A percentile compares a stretch with the other conserved stretches of the same genome.
Conservation (phyloP, 1,284 basidiomycete genomes). For the Takashimella koratensis region DNA sequence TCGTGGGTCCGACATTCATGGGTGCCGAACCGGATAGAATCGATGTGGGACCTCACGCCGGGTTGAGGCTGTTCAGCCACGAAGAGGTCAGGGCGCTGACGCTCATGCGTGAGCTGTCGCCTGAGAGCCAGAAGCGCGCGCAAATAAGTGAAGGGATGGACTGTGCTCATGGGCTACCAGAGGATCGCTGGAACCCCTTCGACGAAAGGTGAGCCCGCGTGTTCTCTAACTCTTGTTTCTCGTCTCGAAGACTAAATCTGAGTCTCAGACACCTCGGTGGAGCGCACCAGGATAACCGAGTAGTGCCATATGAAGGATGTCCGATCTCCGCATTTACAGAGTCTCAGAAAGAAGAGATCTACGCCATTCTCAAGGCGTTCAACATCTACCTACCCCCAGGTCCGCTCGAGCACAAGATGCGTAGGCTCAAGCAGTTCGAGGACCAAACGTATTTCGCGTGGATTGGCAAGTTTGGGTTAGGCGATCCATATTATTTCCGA, state of each 20-base stretch:
- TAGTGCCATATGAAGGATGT: slow-evolving; percentile 40
- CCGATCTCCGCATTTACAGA: slow-evolving; percentile 29
- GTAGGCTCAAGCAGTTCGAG: slow-evolving; percentile 20
- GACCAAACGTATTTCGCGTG: slow-evolving; percentile 42
- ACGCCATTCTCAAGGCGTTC: slow-evolving; percentile 37
- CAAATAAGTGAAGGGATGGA: slow-evolving; percentile 34
- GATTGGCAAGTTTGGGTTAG: slow-evolving; percentile 40
- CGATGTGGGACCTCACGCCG: slow-evolving; percentile 36
- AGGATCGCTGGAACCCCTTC: slow-evolving; percentile 46
- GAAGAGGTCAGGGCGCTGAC: slow-evolving; percentile 39
- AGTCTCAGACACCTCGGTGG: slow-evolving; percentile 35
- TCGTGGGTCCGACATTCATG: slow-evolving; percentile 43
- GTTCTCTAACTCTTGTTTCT: too few species aligned
- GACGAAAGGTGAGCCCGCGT: slow-evolving; percentile 29
- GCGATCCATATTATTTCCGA: slow-evolving; percentile 45
- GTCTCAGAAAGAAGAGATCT: slow-evolving; percentile 31
- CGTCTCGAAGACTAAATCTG: neutral
- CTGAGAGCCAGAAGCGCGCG: slow-evolving; percentile 34
- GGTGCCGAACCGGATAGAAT: slow-evolving; percentile 47
- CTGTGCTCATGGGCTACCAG: slow-evolving; percentile 23
- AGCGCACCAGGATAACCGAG: slow-evolving; percentile 41
- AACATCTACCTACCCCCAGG: slow-evolving; percentile 40
- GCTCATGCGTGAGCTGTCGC: slow-evolving; percentile 35
- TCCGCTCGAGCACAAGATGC: slow-evolving; percentile 29
- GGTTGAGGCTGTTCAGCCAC: slow-evolving; percentile 35